phyloP scores from a whole-genome alignment of 805 yeast species.

The Metschnikowia colocasiae region DNA sequence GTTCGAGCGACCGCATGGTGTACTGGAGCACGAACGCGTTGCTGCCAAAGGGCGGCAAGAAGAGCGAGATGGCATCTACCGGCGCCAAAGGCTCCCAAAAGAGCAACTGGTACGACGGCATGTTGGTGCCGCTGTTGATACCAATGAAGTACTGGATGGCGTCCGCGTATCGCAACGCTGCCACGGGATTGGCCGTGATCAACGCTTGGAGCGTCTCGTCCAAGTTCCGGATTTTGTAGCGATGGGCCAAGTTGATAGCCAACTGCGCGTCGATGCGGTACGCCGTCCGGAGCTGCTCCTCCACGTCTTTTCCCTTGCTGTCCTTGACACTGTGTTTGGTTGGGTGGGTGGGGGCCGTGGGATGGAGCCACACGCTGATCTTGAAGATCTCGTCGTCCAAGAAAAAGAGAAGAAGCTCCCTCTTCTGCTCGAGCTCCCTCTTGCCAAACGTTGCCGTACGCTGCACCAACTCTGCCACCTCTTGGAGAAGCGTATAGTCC shows the following conservation, averaged over 20 bases:
- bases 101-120: slow-evolving; percentile 43
- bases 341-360: slow-evolving; percentile 37
- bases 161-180: slow-evolving; percentile 51
- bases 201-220: slow-evolving; percentile 41
- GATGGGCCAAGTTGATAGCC: slow-evolving; percentile 64
- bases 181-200: slow-evolving; percentile 54
- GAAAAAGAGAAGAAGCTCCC: slow-evolving; percentile 55
- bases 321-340: slow-evolving; percentile 28
- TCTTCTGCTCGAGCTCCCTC: slow-evolving; percentile 43
- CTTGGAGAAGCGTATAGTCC: slow-evolving; percentile 58
- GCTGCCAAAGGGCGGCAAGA: slow-evolving; percentile 67
- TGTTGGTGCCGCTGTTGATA: slow-evolving; percentile 33
- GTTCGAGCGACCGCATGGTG: slow-evolving; percentile 84
- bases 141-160: slow-evolving; percentile 55
- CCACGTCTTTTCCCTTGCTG: not conserved
- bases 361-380: slow-evolving; percentile 74
- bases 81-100: slow-evolving; percentile 81
- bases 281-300: slow-evolving; percentile 47
- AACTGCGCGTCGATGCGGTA: slow-evolving; percentile 65
- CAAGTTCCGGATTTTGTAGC: slow-evolving; percentile 47
- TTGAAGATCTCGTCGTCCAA: slow-evolving; percentile 71
- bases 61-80: slow-evolving; percentile 76
- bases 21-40: slow-evolving; percentile 75
- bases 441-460: slow-evolving; percentile 20
- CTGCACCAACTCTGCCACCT: slow-evolving; percentile 39